Base-by-base conservation (phyloP, 225 moss, liverwort and hornwort genomes). In the Physcomitrellopsis africana region DNA sequence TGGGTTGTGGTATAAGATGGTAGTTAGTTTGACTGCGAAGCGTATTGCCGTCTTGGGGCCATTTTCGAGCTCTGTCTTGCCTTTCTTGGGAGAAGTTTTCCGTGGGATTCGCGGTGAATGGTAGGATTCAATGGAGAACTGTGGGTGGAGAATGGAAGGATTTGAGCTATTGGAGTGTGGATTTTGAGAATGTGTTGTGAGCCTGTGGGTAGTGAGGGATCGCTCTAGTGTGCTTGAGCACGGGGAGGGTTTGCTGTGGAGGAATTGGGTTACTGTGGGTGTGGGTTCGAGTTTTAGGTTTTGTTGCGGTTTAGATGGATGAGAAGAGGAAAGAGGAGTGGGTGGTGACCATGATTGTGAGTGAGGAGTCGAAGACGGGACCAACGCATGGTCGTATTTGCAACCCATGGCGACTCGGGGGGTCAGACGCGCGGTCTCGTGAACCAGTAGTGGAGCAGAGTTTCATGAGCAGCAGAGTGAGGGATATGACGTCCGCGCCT, bases 351-450 rank as follows among this genome's bases (percentile, higher is more conserved):
- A 78, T 78, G 82, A 65, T 77, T 60, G 69, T 79, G 69, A 65
- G 68, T 22, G 69, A 54, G 16, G 76, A 73, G 82, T 49, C 79
- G 73, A 85, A 82, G 68, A 70, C 54, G 66, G 72, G 81, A 51
- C 77, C 65, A 67, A 62, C 32, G 27, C 73, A 62, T 4, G 71
- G 65, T 57, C 72, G 83, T 19, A 59, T 22, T 54, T 83, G 83
- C 29, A 75, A 27, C 43, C 80, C 81, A 19, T 32, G 71, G 53
- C 77, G 84, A 16, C 46, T 46, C 13, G 51, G 32, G 13, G 70
- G 72, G 20, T 65, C 41, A 7, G 76, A 66, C 18, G 27, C n/a
- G 63, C 68, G 77, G 26, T 16, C 67, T 20, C 75, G 72, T 32
- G 83, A 81, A 52, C 46, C 58, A 37, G 75, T 26, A 65, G 53